These are phyloP conservation scores for Mesotaenium endlicherianum DNA, from an alignment of 139 green algal species.

Conservation along the genomic window DNA sequence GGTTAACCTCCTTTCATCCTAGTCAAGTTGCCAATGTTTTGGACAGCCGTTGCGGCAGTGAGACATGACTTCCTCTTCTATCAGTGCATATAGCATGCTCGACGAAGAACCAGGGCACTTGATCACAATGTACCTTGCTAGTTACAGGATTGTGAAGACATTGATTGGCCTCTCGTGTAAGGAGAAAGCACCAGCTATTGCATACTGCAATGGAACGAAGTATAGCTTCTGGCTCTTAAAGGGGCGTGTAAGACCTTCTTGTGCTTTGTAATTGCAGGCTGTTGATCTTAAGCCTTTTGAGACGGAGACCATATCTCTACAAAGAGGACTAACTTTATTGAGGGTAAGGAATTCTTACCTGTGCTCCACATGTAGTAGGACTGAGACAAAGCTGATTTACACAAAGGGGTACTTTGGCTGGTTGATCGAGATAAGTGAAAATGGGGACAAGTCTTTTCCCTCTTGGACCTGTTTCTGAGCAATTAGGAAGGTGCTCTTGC, in stretches of 20 bases:
- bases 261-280: background rate
- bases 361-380: background rate
- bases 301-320: slow-evolving; percentile 22
- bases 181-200: background rate
- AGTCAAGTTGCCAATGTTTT: background rate
- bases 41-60: background rate
- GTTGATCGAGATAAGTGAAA: background rate
- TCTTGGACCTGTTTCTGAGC: background rate
- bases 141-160: background rate
- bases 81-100: background rate
- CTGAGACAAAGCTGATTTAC: background rate
- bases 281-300: slow-evolving; percentile 15
- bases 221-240: background rate
- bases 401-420: background rate
- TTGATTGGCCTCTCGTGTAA: background rate
- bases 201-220: background rate
- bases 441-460: background rate
- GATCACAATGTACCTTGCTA: background rate
- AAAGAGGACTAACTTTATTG: slow-evolving; percentile 33
- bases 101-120: background rate
- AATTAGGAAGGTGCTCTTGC: background rate
- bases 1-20: background rate
- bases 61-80: background rate
- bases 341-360: slow-evolving; percentile 5
- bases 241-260: background rate